Base-by-base conservation (phyloP, 2,329 filamentous ascomycete species). In the Pestalotiopsis sp. region DNA sequence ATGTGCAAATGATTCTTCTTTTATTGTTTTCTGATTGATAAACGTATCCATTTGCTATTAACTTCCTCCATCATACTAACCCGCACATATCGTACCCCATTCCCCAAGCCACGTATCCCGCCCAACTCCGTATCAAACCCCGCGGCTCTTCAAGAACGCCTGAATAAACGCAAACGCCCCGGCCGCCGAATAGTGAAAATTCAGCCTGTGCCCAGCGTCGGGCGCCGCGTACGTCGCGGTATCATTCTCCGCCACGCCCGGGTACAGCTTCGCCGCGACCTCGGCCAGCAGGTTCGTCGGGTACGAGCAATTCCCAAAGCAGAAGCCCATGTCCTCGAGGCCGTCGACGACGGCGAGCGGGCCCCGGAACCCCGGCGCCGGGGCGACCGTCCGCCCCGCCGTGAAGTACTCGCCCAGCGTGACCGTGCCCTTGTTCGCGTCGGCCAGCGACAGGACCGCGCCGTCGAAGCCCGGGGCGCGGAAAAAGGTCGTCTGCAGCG, bases 271-370 rank as follows among this genome's bases (percentile, higher is more conserved):
- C 45, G 17, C 14, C 2, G 45, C 17, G 17, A 52, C 45, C 45
- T 52, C 45, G 45, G 45, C 45, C 14, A 52, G 17, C 14, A 52
- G 73, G 61, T 74, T 70, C 9, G 67, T 70, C 57, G 73, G 73
- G 61, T 70, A 68, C 23, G 71, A 68, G 52, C 73, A 75, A 57
- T 75, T 67, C 17, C 73, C 73, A 17, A 71, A 69, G 31, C 73
- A 75, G 67, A 73, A 74, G 31, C 72, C 72, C 25, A 75, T 69
- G 65, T 75, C 73, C 60, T 74, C 64, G 68, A 72, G 49, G 23
- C 73, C 73, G 65, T 73, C 74, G 66, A 74, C 72, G 31, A 75
- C 45, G 60, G 70, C 70, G 38, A 75, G 72, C 5, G 73, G 72
- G 20, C 72, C 72, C 6, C 38, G 71, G 49, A 72, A 74, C 25